Evolutionary conservation across 202 grass and related monocot species (phyloP), one percentile per base, ranked within the genome.

Genomic region (Zizania palustris): DNA sequence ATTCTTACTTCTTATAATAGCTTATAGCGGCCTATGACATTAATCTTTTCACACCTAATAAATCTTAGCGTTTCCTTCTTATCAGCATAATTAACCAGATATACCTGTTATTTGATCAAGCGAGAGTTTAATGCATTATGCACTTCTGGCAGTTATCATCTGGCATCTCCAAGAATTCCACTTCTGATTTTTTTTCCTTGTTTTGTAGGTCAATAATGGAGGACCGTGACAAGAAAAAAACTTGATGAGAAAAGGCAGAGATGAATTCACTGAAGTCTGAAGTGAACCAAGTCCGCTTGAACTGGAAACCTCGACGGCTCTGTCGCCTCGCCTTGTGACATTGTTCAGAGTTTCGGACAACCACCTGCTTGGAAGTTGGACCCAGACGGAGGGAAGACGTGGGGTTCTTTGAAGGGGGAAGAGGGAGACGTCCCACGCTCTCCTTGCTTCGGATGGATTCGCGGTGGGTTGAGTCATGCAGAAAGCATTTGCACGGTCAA

Each of bases 401-500:
- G 2, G 40, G 51, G 63, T 58, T 46, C 58, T 53, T 80, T 54
- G 11, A 28, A 28, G 28, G 68, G 62, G 50, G 69, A 61, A n/a
- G 42, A 58, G 37, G 22, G 14, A 56, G 53, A 74, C 76, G 43
- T 81, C 46, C 48, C 84, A 86, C 48, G 78, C 65, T 18, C 64
- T 71, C 72, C 84, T 64, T 71, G 72, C 58, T 49, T 42, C 77
- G 18, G 72, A 78, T 70, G 58, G 64, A 70, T 71, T 81, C 65
- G 37, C 38, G 69, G 60, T 60, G 19, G 35, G 43, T 67, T 61
- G 68, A 48, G 76, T 48, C 84, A 86, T 40, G 78, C 65, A 37
- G 65, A 65, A 76, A 44, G 78, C 65, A 48, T 82, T 76, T 7
- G 9, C 65, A 22, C 18, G 7, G 48, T 49, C 55, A 44, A 63